These are phyloP conservation scores for Blastobotrys americana DNA, from an alignment of 805 yeast genomes.

Conservation along the genomic window DNA sequence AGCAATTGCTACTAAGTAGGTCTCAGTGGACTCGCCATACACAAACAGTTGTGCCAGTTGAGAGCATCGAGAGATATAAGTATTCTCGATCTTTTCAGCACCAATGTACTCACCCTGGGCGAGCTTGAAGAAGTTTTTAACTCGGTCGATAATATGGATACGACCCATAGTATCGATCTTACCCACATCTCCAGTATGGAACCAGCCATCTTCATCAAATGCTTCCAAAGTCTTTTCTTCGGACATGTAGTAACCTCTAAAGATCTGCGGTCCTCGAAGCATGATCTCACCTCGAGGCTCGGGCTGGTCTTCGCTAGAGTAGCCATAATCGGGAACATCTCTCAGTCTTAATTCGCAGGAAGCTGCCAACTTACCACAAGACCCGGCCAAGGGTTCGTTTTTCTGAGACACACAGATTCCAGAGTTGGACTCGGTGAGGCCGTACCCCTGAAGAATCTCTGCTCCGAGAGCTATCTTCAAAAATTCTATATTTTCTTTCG, in stretches of 20 bases:
- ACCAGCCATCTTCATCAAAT: slow-evolving; percentile 56
- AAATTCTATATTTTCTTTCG: slow-evolving; percentile 53
- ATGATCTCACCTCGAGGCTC: slow-evolving; percentile 53
- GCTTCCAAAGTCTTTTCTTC: slow-evolving; percentile 47
- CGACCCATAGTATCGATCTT: slow-evolving; percentile 46
- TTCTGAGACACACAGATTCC: slow-evolving; percentile 41
- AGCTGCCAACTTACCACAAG: slow-evolving; percentile 54
- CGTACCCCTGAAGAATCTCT: slow-evolving; percentile 64
- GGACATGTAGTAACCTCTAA: slow-evolving; percentile 49
- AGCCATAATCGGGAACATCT: slow-evolving; percentile 60
- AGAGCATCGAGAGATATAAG: slow-evolving; percentile 48
- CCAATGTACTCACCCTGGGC: slow-evolving; percentile 65
- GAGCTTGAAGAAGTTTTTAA: slow-evolving; percentile 68
- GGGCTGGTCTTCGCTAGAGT: slow-evolving; percentile 37
- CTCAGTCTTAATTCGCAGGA: slow-evolving; percentile 51
- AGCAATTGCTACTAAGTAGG: slow-evolving; percentile 51
- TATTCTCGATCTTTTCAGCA: slow-evolving; percentile 67
- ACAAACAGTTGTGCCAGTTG: slow-evolving; percentile 47
- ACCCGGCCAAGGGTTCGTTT: slow-evolving; percentile 43
- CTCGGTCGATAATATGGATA: slow-evolving; percentile 60
- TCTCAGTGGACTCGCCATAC: slow-evolving; percentile 56
- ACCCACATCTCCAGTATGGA: slow-evolving; percentile 62
- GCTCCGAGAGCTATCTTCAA: slow-evolving; percentile 54
- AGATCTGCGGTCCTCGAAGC: slow-evolving; percentile 59
- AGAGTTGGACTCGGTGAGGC: slow-evolving; percentile 66